Evolutionary conservation across 495 filamentous ascomycete species (phyloP), one percentile per base, ranked within the genome.

Genomic region (Penicillium lagena): DNA sequence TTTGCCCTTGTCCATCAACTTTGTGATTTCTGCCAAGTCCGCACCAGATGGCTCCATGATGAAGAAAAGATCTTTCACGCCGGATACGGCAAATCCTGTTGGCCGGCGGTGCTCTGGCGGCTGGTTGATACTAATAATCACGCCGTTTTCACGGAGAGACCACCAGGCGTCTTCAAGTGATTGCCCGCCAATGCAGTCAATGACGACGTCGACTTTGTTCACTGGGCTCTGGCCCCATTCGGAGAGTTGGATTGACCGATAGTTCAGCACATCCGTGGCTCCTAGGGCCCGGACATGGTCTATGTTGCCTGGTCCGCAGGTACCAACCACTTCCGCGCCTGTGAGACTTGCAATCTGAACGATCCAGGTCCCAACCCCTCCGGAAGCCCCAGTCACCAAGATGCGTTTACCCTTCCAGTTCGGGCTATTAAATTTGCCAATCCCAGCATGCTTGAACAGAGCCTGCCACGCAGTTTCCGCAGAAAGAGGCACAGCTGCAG

Each of bases 301-400:
- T 0, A 56, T 51, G 55, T 71, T 75, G n/a, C 61, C 55, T 5
- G 66, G 15, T 7, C 73, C 67, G 29, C 64, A 62, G 1, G 57
- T 67, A 31, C 55, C 66, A 13, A 79, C 55, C n/a, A 69, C 67
- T 31, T 63, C 54, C 7, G 63, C 60, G 2, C 69, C 72, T 0
- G 68, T 60, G 22, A 68, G 41, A 29, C 47, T 59, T 7, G 75
- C 79, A 22, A 84, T 51, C 59, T 82, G 80, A 43, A 77, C 63
- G 11, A 71, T 58, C 79, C 77, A 81, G 29, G 71, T 63, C 2
- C 80, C 80, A 5, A 80, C 73, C 3, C 75, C 72, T 2, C 78
- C 67, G 6, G 71, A 54, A 11, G 77, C 77, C 36, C 62, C 73
- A 7, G 70, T 76, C 28, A 80, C 60, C 10, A 80, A 60, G 2